Base-by-base conservation (phyloP, 306 rosid genomes). In the Vigna reflexopilosa region DNA sequence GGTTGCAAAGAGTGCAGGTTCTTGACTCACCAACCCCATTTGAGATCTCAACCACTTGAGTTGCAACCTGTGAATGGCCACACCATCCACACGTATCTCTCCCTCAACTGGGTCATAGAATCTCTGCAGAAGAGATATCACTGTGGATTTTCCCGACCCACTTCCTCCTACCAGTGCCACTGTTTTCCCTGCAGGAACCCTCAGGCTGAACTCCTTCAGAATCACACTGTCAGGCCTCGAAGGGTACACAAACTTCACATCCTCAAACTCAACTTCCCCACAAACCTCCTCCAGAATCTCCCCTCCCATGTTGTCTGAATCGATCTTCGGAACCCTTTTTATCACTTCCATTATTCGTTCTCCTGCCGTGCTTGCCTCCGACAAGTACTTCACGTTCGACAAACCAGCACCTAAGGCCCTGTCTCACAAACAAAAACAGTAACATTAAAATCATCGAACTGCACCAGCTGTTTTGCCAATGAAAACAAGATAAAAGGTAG, bases 21-120 rank as follows among this genome's bases (percentile, higher is more conserved):
- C 98, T 67, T 95, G 98, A 73, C 98, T 95, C 8, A 95, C 98
- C 81, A 95, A 71, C 0, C 98, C 98, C 98, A 95, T 88, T 30
- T 92, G 96, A 5, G 96, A 92, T 47, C 98, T 86, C 22, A 95
- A 36, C 98, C 98, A 92, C 75, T 89, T 89, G 19, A 95, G 88
- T 65, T 91, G 97, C 49, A 91, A 56, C 83, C 54, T 87, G 4
- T 85, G 73, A 42, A 89, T 85, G 40, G 82, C 75, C 20, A 95
- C 86, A 19, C 98, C 98, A 54, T 95, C 98, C 12, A 95, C 9
- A 14, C 82, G 64, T 57, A 92, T 87, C 57, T 90, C 91, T 1
- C 98, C 98, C 2, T 80, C 84, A 52, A 79, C 64, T 11, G 98
- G 98, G 77, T 95, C 98, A 77, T 95, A 95, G 52, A 95, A 95